Evolutionary conservation across 306 rosid species (phyloP).

Genomic region (Geum urbanum): DNA sequence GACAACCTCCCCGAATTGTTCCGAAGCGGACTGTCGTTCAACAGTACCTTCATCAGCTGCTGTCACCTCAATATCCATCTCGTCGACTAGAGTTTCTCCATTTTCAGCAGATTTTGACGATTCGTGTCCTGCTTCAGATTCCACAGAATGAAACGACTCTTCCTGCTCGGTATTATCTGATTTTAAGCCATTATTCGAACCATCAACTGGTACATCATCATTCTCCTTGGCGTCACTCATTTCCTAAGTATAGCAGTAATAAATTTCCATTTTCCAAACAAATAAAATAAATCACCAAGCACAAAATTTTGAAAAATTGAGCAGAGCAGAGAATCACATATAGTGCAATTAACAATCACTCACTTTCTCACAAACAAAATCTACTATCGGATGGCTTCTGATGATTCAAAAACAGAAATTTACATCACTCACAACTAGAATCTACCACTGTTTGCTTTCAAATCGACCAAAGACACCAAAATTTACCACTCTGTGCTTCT

Average conservation of each 20-base stretch:
- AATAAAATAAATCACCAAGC: not conserved
- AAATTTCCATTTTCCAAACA: not conserved
- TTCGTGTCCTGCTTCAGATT: conserved; percentile 28
- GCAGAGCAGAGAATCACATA: not conserved
- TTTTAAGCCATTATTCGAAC: conserved; percentile 22
- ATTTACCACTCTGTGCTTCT: too few relatives aligned
- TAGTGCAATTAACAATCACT: not conserved
- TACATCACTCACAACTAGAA: not conserved
- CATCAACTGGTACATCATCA: conserved; percentile 21
- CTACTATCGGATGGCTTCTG: too few relatives aligned
- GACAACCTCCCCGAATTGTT: conserved; percentile 18
- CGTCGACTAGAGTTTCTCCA: conserved; percentile 8
- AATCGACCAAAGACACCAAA: too few relatives aligned
- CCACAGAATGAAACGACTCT: conserved; percentile 26
- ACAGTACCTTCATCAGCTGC: conserved; percentile 23
- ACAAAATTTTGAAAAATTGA: not conserved
- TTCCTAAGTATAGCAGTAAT: conserved; percentile 7
- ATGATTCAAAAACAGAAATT: not conserved
- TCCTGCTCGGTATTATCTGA: conserved; percentile 14
- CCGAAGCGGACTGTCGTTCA: conserved; percentile 24
- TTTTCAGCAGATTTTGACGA: conserved; percentile 24
- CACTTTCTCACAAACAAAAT: too few relatives aligned
- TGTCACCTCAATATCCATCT: conserved; percentile 3
- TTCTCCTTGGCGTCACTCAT: conserved; percentile 61
- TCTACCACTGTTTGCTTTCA: too few relatives aligned